Percentiles rank a stretch among this genome's conserved stretches.
phyloP scores from a whole-genome alignment of 1,139 yeast species.

The Geotrichum phurueaensis region DNA sequence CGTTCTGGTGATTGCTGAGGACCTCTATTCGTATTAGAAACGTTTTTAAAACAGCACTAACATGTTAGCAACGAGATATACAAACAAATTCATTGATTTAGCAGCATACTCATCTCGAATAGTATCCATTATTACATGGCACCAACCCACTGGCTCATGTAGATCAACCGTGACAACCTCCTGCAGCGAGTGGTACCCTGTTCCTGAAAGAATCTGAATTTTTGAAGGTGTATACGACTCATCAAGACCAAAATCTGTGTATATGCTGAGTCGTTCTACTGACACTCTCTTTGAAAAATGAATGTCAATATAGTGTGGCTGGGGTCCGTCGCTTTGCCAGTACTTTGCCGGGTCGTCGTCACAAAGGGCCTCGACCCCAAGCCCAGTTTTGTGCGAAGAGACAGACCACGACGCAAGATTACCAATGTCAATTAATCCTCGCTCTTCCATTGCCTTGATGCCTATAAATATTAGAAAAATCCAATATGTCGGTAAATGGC shows the following conservation, averaged over 20 bases:
- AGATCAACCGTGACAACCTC: conserved; percentile 66
- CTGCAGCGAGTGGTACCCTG: conserved; percentile 75
- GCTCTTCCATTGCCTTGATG: conserved; percentile 49
- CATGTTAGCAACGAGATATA: neutral
- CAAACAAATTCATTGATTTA: neutral
- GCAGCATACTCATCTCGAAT: conserved; percentile 42
- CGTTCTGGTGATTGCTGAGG: conserved; percentile 84
- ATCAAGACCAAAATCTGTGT: conserved; percentile 60
- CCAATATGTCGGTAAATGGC: neutral
- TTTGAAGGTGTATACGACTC: conserved; percentile 90
- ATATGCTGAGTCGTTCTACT: conserved; percentile 64
- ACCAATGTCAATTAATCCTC: conserved; percentile 67
- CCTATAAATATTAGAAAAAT: conserved; percentile 8
- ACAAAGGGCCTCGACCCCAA: conserved; percentile 61
- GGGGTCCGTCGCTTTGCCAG: conserved; percentile 98
- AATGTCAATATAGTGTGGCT: conserved; percentile 77
- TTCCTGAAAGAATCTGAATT: conserved; percentile 70
- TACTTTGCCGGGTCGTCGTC: conserved; percentile 68
- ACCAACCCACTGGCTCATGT: conserved; percentile 82
- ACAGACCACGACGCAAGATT: conserved; percentile 81
- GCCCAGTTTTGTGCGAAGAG: conserved; percentile 69
- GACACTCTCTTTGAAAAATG: conserved; percentile 77
- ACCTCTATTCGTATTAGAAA: conserved; percentile 66
- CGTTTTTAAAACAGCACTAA: conserved; percentile 56
- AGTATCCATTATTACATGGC: conserved; percentile 60